Conservation (phyloP, 805 yeast genomes). For the Yamadazyma laniorum region DNA sequence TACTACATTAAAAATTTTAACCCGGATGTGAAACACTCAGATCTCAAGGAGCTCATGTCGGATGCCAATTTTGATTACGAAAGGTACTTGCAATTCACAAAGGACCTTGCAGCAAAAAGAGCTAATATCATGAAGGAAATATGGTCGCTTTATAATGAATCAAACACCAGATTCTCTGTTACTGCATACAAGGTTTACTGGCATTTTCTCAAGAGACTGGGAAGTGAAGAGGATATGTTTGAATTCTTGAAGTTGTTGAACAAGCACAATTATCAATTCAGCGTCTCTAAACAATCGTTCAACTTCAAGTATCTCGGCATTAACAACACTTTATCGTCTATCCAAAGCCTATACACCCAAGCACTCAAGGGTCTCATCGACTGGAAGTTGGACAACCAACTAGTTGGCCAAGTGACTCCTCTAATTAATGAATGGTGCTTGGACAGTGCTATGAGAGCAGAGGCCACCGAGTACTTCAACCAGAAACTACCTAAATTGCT, state of each 20-base stretch:
- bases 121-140: constrained; percentile 25
- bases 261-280: constrained; percentile 15
- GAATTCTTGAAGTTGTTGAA: constrained; percentile 20
- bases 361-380: constrained; percentile 28
- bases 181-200: constrained; percentile 24
- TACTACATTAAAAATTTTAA: constrained; percentile 23
- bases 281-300: constrained; percentile 16
- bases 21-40: constrained; percentile 5
- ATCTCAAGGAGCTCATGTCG: constrained; percentile 26
- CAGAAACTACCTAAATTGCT: constrained; percentile 3
- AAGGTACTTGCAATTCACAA: constrained; percentile 28
- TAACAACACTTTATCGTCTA: constrained; percentile 14
- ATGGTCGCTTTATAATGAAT: constrained; percentile 33
- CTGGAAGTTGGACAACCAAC: constrained; percentile 25
- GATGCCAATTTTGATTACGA: constrained; percentile 39
- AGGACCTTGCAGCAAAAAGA: constrained; percentile 26
- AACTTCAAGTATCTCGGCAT: constrained; percentile 13
- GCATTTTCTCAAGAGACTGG: constrained; percentile 23
- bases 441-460: constrained; percentile 25
- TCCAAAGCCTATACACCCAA: constrained; percentile 17
- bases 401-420: constrained; percentile 28
- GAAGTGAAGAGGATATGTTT: constrained; percentile 18
- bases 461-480: constrained; percentile 12
- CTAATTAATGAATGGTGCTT: constrained; percentile 37
- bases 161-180: constrained; percentile 22